Base-by-base conservation (phyloP, 495 filamentous ascomycete genomes). In the Jackrogersella minutella region DNA sequence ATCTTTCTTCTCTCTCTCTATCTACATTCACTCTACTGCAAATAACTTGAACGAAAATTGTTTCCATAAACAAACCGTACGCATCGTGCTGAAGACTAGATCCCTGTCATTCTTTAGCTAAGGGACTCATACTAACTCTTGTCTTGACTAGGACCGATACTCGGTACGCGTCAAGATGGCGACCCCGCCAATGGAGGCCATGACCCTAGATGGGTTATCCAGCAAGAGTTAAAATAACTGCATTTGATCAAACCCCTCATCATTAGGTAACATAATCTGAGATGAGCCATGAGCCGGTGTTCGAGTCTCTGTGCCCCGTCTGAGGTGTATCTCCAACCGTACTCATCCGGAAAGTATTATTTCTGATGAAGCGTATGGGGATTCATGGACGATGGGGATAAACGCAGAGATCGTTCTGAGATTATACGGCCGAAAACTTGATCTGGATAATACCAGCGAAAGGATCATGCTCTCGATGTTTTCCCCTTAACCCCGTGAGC, bases 371-470 rank as follows among this genome's bases (percentile, higher is more conserved):
- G 60, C 17, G 53, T 47, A 53, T 51, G 60, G 59, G 64, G 55
- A 64, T 72, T 37, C 24, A 39, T 13, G 37, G 39, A 63, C 19
- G 41, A 41, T 34, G 64, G 66, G 50, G 21, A 8, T 36, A 14
- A 30, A 64, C 62, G 66, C 64, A 33, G 72, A 69, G 66, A 62
- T 69, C 66, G 72, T 73, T 74, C 92, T 95, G 92, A 96, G 90
- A 96, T 89, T 85, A 95, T 89, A 96, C 92, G 91, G 92, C 88
- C 80, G 72, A 74, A 76, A 93, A 96, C 92, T 94, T 95, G 92
- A 96, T 94, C 92, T 92, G 91, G 92, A 92, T 93, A 96, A 95
- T 94, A 90, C 92, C 91, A 92, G 92, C 92, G 92, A 91, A 93
- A 95, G 91, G 90, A 94, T 92, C 91, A 93, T 93, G 90, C 90